Evolutionary conservation across 2,329 filamentous ascomycete genomes (phyloP).

Genomic region (Immersiporthe knoxdaviesiana): DNA sequence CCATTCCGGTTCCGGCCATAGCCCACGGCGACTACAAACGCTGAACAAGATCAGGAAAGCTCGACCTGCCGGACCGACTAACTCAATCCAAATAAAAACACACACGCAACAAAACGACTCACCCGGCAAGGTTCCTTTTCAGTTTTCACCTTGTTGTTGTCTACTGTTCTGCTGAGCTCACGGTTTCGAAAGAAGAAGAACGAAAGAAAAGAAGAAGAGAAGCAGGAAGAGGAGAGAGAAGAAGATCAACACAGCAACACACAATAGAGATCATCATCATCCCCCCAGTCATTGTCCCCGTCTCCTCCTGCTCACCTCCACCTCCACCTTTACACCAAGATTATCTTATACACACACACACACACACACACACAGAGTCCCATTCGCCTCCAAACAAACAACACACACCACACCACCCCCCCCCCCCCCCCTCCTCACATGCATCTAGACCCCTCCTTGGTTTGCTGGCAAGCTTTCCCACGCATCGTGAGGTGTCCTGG

Average conservation of each 20-base stretch:
- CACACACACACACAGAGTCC: too few species aligned
- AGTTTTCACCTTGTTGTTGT: neutral
- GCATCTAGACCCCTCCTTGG: neutral
- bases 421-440: neutral
- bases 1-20: conserved; percentile 25
- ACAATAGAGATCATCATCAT: neutral
- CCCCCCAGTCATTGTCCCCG: neutral
- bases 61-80: neutral
- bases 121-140: neutral
- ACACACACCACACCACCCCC: neutral
- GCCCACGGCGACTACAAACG: conserved; percentile 6
- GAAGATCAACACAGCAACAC: too few species aligned
- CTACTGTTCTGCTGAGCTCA: too few species aligned
- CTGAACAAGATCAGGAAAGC: neutral
- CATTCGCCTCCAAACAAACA: too few species aligned
- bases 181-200: neutral
- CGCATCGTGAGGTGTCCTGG: conserved; percentile 11
- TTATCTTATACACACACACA: neutral
- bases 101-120: neutral
- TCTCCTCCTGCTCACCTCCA: neutral
- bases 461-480: neutral
- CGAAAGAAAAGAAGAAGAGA: neutral
- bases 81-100: conserved; percentile 1
- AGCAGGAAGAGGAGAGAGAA: neutral
- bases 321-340: neutral